Evolutionary conservation across 495 filamentous ascomycete genomes (phyloP).

Genomic region (Immersiella caudata): DNA sequence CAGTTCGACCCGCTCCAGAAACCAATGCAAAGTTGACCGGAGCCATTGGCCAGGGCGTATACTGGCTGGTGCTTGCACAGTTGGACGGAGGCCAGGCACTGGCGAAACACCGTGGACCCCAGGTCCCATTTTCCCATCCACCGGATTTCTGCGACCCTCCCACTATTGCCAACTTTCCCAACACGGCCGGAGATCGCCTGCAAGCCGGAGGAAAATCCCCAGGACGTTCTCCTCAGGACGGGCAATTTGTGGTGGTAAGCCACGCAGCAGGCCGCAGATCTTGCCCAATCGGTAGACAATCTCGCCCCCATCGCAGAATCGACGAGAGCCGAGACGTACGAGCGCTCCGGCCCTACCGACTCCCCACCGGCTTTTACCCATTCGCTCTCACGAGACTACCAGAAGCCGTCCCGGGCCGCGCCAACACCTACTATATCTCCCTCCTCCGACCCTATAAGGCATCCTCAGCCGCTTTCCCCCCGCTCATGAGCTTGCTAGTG

Average conservation of each 20-base stretch:
- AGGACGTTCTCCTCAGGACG: background rate
- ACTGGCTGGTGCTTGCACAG: background rate
- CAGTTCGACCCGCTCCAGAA: background rate
- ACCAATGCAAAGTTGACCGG: background rate
- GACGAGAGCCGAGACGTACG: slow-evolving; percentile 1
- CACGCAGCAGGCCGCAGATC: slow-evolving; percentile 8
- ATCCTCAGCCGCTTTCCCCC: slow-evolving; percentile 15
- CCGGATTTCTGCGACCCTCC: slow-evolving; percentile 9
- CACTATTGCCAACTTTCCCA: slow-evolving; percentile 2
- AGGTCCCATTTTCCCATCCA: background rate
- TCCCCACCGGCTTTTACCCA: background rate
- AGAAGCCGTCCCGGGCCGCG: background rate
- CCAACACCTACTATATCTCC: background rate
- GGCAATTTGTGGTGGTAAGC: background rate
- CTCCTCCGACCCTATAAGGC: background rate
- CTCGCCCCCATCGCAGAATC: slow-evolving; percentile 1
- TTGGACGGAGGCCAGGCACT: background rate
- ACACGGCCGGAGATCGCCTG: background rate
- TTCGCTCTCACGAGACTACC: slow-evolving; percentile 7
- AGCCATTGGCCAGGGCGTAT: background rate
- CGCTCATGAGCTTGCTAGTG: slow-evolving; percentile 44
- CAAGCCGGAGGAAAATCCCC: background rate
- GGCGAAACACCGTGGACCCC: background rate
- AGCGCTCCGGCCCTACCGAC: background rate
- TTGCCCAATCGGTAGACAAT: slow-evolving; percentile 5